phyloP scores from a whole-genome alignment of 805 yeast genomes.

The Ogataea philodendri region DNA sequence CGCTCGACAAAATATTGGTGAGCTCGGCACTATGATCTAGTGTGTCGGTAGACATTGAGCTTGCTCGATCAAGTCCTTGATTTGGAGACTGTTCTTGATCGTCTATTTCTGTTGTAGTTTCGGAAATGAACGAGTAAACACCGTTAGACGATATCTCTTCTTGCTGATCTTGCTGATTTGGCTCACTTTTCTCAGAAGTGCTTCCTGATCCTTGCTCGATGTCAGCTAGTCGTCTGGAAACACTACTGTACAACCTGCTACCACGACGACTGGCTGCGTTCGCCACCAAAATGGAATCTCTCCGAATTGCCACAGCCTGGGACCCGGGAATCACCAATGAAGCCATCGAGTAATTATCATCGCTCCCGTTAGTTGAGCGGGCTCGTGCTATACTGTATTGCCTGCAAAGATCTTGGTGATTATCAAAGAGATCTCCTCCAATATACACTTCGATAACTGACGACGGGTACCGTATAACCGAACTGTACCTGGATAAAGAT shows the following conservation, averaged over 20 bases:
- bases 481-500: slow-evolving; percentile 18
- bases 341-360: slow-evolving; percentile 22
- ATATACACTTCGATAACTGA: slow-evolving; percentile 25
- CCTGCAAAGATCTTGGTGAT: slow-evolving; percentile 13
- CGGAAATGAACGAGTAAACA: slow-evolving; percentile 7
- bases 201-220: slow-evolving; percentile 4
- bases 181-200: not conserved
- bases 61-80: too few relatives aligned
- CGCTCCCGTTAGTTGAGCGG: slow-evolving; percentile 16
- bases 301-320: slow-evolving; percentile 23
- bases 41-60: not conserved
- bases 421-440: slow-evolving; percentile 21
- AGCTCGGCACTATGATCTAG: not conserved
- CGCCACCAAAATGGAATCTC: slow-evolving; percentile 20
- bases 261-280: slow-evolving; percentile 2
- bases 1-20: too few relatives aligned
- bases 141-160: not conserved
- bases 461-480: slow-evolving; percentile 20
- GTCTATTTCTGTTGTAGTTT: not conserved
- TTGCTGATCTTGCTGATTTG: not conserved
- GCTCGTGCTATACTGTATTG: slow-evolving; percentile 25
- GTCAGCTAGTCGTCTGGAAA: slow-evolving; percentile 1
- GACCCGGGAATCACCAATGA: slow-evolving; percentile 24
- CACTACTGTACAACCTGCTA: slow-evolving; percentile 1
- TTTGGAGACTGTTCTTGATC: not conserved